Percentiles rank a stretch among this genome's conserved stretches.
Evolutionary conservation across 495 filamentous ascomycete species (phyloP).

Genomic region (Penicillium parvum): DNA sequence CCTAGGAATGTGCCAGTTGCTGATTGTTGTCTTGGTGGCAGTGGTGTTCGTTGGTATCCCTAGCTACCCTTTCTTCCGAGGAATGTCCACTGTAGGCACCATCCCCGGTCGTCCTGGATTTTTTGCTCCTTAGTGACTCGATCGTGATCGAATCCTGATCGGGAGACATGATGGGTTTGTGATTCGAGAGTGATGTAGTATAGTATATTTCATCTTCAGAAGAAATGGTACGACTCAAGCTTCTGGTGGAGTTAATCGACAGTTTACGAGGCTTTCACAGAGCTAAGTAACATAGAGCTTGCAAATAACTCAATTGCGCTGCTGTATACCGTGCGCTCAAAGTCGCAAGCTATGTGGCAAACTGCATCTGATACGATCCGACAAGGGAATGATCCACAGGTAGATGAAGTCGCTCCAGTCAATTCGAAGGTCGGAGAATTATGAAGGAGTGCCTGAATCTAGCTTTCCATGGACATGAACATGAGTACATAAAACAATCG

Average conservation of each 20-base stretch:
- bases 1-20: constrained; percentile 24
- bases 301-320: too few relatives aligned
- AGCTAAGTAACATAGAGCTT: too few relatives aligned
- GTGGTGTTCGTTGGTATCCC: constrained; percentile 12
- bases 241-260: too few relatives aligned
- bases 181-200: too few relatives aligned
- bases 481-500: not conserved
- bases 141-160: too few relatives aligned
- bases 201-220: too few relatives aligned
- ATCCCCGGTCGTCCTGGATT: not conserved
- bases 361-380: not conserved
- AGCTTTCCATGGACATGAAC: not conserved
- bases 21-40: constrained; percentile 4
- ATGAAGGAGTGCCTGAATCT: too few relatives aligned
- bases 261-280: too few relatives aligned
- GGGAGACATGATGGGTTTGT: too few relatives aligned
- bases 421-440: not conserved
- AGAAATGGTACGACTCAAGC: too few relatives aligned
- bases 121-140: too few relatives aligned
- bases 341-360: constrained; percentile 4
- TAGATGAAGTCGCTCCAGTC: not conserved
- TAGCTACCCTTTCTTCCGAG: constrained; percentile 17
- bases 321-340: not conserved
- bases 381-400: not conserved
- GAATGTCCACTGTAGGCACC: constrained; percentile 12